Evolutionary conservation across 2,329 filamentous ascomycete species (phyloP).

Genomic region (Colletotrichum viniferum): DNA sequence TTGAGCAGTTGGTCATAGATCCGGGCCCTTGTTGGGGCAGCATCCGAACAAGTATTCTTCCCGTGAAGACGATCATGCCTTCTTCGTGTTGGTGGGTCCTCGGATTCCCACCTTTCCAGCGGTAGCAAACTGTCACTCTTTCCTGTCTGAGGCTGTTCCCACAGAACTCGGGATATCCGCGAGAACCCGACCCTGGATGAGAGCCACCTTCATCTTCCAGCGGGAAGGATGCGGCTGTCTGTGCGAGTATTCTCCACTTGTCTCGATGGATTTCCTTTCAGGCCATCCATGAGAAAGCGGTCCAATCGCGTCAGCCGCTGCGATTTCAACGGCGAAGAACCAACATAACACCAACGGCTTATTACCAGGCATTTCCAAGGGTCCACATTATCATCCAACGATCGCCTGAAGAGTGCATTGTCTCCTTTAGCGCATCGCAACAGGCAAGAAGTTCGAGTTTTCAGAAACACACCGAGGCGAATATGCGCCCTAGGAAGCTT

Average conservation of each 20-base stretch:
- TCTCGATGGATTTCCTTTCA: background rate
- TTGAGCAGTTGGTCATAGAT: background rate
- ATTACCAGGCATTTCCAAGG: background rate
- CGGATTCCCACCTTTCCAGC: background rate
- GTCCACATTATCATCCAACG: background rate
- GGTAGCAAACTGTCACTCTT: background rate
- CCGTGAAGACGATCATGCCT: background rate
- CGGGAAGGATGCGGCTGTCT: background rate
- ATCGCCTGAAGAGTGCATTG: background rate
- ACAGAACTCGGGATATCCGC: background rate
- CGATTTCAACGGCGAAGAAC: background rate
- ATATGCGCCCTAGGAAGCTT: background rate
- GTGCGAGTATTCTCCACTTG: background rate
- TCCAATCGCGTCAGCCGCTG: background rate
- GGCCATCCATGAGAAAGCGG: background rate
- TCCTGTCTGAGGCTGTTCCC: background rate
- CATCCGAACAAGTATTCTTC: background rate
- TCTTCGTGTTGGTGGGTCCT: background rate
- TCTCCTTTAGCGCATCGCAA: background rate
- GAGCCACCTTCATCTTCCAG: background rate
- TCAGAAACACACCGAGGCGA: background rate
- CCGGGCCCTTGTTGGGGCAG: background rate
- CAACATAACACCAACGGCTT: background rate
- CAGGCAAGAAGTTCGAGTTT: background rate
- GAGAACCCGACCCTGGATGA: background rate